Evolutionary conservation across 176 grass and related monocot genomes (phyloP), one percentile per base, ranked within the genome.

Genomic region (Lolium perenne): DNA sequence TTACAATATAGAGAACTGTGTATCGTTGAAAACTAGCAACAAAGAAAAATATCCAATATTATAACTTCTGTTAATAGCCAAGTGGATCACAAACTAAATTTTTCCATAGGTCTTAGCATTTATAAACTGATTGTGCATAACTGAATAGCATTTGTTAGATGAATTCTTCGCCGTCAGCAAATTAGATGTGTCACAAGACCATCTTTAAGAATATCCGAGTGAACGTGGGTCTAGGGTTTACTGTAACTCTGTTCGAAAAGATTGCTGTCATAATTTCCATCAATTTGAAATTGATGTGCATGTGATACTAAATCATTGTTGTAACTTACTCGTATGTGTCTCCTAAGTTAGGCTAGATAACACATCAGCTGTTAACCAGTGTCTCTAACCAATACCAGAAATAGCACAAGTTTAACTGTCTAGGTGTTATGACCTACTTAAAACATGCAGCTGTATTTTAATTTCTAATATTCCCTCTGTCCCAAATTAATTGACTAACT

Each of bases 61-160:
- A 32, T 35, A 56, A 38, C 47, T 38, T 55, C 2, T 78, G 40
- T 69, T 41, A 57, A 14, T 70, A 29, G 38, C 41, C 38, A 8
- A 26, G 20, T 32, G 47, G 57, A 61, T 59, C 62, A 71, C 51
- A 71, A 35, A 74, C 12, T 88, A 79, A 63, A 68, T 12, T 74
- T 12, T 74, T 84, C 43, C 65, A 55, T 29, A 47, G n/a, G 49
- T 35, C 17, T 64, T 41, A 64, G 45, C 50, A 73, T 78, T 84
- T 80, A 65, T 80, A 21, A 64, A 79, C 55, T 73, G n/a, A 74
- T 6, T 56, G 21, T 46, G 56, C 38, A 80, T 35, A 74, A 79
- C 66, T 65, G n/a, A 53, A 79, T 49, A 46, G 68, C 14, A 46
- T 79, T 64, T 76, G 23, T 57, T 78, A 79, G 13, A 46, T 6